A percentile compares a stretch with the other conserved stretches of the same genome.
phyloP scores from a whole-genome alignment of 2,329 filamentous ascomycete species.

The Zymoseptoria ardabiliae region DNA sequence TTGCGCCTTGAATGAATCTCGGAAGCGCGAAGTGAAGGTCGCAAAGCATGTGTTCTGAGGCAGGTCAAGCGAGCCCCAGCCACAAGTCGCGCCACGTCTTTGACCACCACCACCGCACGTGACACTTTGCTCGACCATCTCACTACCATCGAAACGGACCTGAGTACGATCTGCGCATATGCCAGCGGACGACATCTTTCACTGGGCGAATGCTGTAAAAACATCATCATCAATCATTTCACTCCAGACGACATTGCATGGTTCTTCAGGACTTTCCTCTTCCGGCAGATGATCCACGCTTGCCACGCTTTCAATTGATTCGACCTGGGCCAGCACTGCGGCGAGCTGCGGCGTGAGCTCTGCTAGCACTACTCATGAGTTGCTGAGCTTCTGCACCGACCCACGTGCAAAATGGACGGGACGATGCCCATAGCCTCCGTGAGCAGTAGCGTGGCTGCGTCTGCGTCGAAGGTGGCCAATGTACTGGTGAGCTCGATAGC shows the following conservation, averaged over 20 bases:
- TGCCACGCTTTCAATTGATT: constrained; percentile 3
- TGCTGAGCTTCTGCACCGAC: neutral
- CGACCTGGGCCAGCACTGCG: constrained; percentile 1
- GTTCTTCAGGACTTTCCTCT: neutral
- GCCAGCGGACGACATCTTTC: neutral
- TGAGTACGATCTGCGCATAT: neutral
- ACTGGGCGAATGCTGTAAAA: neutral
- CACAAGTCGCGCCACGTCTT: neutral
- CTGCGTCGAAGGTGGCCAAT: constrained; percentile 3
- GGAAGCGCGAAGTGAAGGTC: neutral
- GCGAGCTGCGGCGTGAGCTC: neutral
- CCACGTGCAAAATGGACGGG: constrained; percentile 9
- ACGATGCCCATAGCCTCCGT: neutral
- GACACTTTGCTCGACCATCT: neutral
- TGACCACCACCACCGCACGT: neutral
- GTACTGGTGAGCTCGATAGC: neutral
- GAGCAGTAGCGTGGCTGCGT: neutral
- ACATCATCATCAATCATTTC: neutral
- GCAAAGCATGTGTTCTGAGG: neutral
- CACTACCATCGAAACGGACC: neutral
- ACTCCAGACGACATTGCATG: neutral
- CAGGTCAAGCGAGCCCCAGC: neutral
- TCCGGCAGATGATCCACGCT: too few relatives aligned
- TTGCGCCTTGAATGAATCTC: neutral
- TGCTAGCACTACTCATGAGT: neutral